Conservation (phyloP, 2,329 filamentous ascomycete species). For the Hymenotorrendiella dingleyae region DNA sequence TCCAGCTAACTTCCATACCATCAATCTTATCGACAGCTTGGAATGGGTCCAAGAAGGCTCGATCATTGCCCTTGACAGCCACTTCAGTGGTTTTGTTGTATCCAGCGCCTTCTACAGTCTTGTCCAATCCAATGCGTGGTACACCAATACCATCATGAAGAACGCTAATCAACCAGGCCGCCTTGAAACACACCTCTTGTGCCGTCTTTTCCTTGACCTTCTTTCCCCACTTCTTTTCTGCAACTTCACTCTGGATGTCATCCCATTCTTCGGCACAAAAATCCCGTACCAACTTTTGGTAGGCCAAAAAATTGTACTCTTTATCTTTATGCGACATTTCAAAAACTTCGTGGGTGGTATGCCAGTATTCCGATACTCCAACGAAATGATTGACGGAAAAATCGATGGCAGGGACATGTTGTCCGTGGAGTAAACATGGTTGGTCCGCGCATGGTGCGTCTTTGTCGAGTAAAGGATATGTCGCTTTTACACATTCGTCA, state of each 20-base stretch:
- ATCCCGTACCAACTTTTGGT: slow-evolving; percentile 75
- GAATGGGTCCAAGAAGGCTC: slow-evolving; percentile 78
- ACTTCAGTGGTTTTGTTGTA: slow-evolving; percentile 70
- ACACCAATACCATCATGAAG: slow-evolving; percentile 94
- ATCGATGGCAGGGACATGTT: slow-evolving; percentile 91
- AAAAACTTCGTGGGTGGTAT: slow-evolving; percentile 94
- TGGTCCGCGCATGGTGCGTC: slow-evolving; percentile 75
- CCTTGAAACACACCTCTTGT: slow-evolving; percentile 91
- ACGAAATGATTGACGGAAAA: slow-evolving; percentile 98
- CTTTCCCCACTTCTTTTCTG: slow-evolving; percentile 64
- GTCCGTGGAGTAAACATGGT: slow-evolving; percentile 84
- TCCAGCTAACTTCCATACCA: slow-evolving; percentile 93
- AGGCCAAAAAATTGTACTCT: slow-evolving; percentile 84
- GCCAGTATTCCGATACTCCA: slow-evolving; percentile 97
- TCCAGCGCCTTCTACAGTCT: slow-evolving; percentile 37
- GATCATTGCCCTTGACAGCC: slow-evolving; percentile 61
- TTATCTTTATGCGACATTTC: slow-evolving; percentile 67
- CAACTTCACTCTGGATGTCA: slow-evolving; percentile 62
- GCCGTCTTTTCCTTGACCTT: slow-evolving; percentile 70
- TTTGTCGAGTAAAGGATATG: slow-evolving; percentile 83
- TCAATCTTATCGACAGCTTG: slow-evolving; percentile 90
- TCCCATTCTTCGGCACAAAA: slow-evolving; percentile 85
- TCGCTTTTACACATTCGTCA: slow-evolving; percentile 73
- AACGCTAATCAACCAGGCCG: slow-evolving; percentile 95
- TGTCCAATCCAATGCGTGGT: slow-evolving; percentile 75